Evolutionary conservation across 371 early-diverging fungal genomes (phyloP), one percentile per base, ranked within the genome.

Genomic region (Rhizomucor miehei): DNA sequence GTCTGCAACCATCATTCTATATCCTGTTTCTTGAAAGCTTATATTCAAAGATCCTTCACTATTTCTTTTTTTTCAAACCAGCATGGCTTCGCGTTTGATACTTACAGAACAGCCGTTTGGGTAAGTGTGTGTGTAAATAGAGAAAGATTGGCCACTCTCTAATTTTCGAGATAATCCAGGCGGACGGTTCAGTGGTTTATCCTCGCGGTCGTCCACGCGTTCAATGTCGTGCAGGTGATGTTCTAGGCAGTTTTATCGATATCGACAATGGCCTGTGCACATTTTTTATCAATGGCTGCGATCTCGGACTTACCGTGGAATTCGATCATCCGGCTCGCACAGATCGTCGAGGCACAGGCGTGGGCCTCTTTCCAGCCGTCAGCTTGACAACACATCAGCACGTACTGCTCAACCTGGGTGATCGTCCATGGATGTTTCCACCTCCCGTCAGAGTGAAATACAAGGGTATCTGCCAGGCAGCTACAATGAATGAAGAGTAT

Each of bases 41-140:
- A 34, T 35, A 40, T 34, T 25, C 12, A 49, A 12, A 10, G 9
- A 8, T 14, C 36, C 20, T 38, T 41, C 25, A 17, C 25, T 53
- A 16, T 9, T 43, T 36, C 17, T 46, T 5, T 11, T 21, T 25
- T 41, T 43, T 3, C 9, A n/a, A n/a, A n/a, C 13, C 17, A 83
- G 84, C 71, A 79, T 59, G 80, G 84, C 2, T 84, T 81, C 62
- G 79, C 78, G 3, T 84, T 80, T 59, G 84, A 84, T 56, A 77
- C 81, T 19, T 81, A 75, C 43, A 69, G 84, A 16, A 75, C 76
- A n/a, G 66, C 80, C 50, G 75, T 84, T 13, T 84, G 84, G 84
- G 70, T 69, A 65, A 45, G 52, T 10, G 23, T 8, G 29, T 29
- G n/a, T 29, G 8, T 29, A 29, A 29, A 29, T 29, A 29, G n/a